A percentile compares a stretch with the other conserved stretches of the same genome.
These are phyloP conservation scores for Flaveria brownii DNA, from an alignment of 129 eudicot genomes.

Conservation along the genomic window DNA sequence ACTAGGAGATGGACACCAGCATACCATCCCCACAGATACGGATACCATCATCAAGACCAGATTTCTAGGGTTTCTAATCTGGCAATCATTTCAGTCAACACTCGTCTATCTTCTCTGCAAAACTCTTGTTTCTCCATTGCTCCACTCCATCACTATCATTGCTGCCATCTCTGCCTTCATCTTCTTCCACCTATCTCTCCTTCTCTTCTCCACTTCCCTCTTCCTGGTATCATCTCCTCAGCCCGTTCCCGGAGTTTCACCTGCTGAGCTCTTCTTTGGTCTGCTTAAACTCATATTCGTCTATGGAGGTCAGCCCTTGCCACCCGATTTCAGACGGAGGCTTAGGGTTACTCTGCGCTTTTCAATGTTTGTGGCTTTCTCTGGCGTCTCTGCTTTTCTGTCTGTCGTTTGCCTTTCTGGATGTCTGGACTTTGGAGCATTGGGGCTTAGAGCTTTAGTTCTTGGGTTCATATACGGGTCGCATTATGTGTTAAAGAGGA, in stretches of 20 bases:
- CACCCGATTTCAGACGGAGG: slow-evolving; percentile 42
- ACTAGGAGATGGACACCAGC: slow-evolving; percentile 6
- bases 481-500: slow-evolving; percentile 44
- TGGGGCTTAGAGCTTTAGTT: slow-evolving; percentile 62
- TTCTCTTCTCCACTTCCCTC: slow-evolving; percentile 50
- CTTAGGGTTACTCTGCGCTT: slow-evolving; percentile 44
- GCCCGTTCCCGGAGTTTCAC: slow-evolving; percentile 49
- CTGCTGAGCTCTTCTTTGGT: slow-evolving; percentile 42
- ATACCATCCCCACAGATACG: neutral
- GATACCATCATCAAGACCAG: slow-evolving; percentile 44
- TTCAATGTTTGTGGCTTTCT: slow-evolving; percentile 41
- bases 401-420: slow-evolving; percentile 47
- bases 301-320: slow-evolving; percentile 37
- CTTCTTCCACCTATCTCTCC: slow-evolving; percentile 58
- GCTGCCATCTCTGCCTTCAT: slow-evolving; percentile 30
- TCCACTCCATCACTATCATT: slow-evolving; percentile 26
- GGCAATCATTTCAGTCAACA: slow-evolving; percentile 65
- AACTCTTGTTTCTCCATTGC: slow-evolving; percentile 45
- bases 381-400: slow-evolving; percentile 47
- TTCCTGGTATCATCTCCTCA: slow-evolving; percentile 59
- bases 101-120: slow-evolving; percentile 45
- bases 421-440: slow-evolving; percentile 15
- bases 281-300: slow-evolving; percentile 43
- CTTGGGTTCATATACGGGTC: slow-evolving; percentile 65
- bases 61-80: slow-evolving; percentile 67